Evolutionary conservation across 2,329 filamentous ascomycete genomes (phyloP).

Genomic region (Metarhizium sp.): DNA sequence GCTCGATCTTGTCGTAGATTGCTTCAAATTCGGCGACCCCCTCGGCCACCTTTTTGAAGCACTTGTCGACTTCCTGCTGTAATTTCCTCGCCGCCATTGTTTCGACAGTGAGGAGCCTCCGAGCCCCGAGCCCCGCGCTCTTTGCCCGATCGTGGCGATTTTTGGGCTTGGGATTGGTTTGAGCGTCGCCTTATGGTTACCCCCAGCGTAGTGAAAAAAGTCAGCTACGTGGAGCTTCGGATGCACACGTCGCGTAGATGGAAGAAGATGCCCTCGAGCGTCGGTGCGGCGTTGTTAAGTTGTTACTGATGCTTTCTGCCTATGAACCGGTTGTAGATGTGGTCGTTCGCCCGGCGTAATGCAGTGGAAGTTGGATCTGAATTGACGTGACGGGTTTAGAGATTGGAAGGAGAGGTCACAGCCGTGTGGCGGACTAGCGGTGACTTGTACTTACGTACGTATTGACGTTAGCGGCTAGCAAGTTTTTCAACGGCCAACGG

Average conservation of each 20-base stretch:
- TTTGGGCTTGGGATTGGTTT: not conserved
- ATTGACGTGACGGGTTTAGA: slow-evolving; percentile 10
- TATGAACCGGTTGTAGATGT: slow-evolving; percentile 3
- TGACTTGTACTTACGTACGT: not conserved
- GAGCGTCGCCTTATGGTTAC: not conserved
- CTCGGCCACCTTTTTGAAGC: slow-evolving; percentile 97
- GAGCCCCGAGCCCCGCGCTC: not conserved
- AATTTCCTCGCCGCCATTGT: slow-evolving; percentile 92
- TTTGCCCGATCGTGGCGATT: not conserved
- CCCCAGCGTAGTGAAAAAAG: not conserved
- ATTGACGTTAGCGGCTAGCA: slow-evolving; percentile 2
- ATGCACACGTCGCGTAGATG: not conserved
- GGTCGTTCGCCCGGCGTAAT: not conserved
- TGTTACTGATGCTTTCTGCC: not conserved
- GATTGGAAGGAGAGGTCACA: slow-evolving; percentile 11
- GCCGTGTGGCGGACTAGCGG: slow-evolving; percentile 10
- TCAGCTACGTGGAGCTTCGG: not conserved
- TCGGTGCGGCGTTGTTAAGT: not conserved
- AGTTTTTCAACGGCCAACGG: not conserved
- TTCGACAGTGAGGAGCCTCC: slow-evolving; percentile 9
- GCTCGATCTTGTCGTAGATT: slow-evolving; percentile 97
- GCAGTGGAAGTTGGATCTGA: slow-evolving; percentile 1
- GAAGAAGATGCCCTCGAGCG: not conserved
- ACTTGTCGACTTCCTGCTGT: slow-evolving; percentile 97
- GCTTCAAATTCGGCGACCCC: slow-evolving; percentile 85